Conservation (phyloP, 257 asterid species). For the Nicotiana otophora region DNA sequence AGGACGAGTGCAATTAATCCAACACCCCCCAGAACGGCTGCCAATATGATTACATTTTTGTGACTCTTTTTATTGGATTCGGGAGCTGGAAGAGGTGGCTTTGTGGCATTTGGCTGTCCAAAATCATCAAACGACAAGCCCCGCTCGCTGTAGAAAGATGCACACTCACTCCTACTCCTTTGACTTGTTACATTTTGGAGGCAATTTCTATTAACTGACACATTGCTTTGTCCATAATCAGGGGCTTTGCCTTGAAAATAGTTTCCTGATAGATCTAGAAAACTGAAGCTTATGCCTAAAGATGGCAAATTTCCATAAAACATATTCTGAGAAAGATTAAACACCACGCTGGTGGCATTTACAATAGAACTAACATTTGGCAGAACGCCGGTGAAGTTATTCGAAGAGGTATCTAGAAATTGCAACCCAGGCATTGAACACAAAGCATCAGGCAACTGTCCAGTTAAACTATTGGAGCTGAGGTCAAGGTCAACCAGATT, state of each 20-base stretch:
- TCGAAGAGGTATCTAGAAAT: conserved; percentile 59
- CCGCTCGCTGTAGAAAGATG: conserved; percentile 59
- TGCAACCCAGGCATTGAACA: conserved; percentile 71
- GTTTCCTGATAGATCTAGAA: conserved; percentile 59
- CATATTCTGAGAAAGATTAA: conserved; percentile 59
- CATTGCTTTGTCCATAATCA: conserved; percentile 39
- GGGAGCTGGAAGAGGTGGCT: conserved; percentile 39
- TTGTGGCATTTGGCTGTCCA: conserved; percentile 47
- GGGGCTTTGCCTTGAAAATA: conserved; percentile 77
- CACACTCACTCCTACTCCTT: conserved; percentile 55
- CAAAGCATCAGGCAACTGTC: conserved; percentile 41
- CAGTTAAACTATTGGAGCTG: conserved; percentile 58
- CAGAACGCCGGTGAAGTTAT: conserved; percentile 70
- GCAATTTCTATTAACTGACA: conserved; percentile 47
- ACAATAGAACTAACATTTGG: conserved; percentile 34
- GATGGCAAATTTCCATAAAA: conserved; percentile 71
- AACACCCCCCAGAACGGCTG: conserved; percentile 61
- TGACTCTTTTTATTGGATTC: conserved; percentile 35
- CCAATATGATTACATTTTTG: conserved; percentile 49
- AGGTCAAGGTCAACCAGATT: conserved; percentile 73
- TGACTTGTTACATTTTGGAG: conserved; percentile 50
- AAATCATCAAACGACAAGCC: conserved; percentile 72
- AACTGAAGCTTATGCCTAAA: conserved; percentile 42
- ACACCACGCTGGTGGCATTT: conserved; percentile 31
- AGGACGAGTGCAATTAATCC: conserved; percentile 48